Percentiles rank a stretch among this genome's conserved stretches.
These are phyloP conservation scores for Colletotrichum theobromicola DNA, from an alignment of 2,329 filamentous ascomycete genomes.

Conservation along the genomic window DNA sequence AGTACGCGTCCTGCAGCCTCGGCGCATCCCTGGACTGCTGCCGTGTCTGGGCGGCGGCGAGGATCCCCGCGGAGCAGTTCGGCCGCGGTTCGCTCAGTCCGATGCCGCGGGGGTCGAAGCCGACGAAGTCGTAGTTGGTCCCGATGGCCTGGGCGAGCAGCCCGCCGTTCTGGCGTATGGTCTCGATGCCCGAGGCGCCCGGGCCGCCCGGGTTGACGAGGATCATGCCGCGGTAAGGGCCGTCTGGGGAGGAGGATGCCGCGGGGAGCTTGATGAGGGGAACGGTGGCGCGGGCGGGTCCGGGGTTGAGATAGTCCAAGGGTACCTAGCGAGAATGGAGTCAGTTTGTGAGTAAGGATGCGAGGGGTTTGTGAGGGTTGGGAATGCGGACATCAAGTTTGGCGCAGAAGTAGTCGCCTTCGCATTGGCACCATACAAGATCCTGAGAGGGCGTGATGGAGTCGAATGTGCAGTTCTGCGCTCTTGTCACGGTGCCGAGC, in stretches of 20 bases:
- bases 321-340: slow-evolving; percentile 34
- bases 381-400: slow-evolving; percentile 30
- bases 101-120: slow-evolving; percentile 50
- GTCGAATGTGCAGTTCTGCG: slow-evolving; percentile 28
- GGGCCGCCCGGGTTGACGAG: slow-evolving; percentile 52
- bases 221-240: slow-evolving; percentile 44
- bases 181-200: slow-evolving; percentile 41
- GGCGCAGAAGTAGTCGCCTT: slow-evolving; percentile 40
- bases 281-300: slow-evolving; percentile 34
- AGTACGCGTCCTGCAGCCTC: neutral
- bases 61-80: slow-evolving; percentile 37
- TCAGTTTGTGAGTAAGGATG: neutral
- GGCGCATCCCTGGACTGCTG: neutral
- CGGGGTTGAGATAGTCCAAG: slow-evolving; percentile 39
- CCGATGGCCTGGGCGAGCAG: slow-evolving; percentile 23
- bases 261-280: slow-evolving; percentile 45
- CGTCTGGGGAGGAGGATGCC: slow-evolving; percentile 36
- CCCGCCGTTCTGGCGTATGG: slow-evolving; percentile 31
- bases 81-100: slow-evolving; percentile 38
- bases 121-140: slow-evolving; percentile 42
- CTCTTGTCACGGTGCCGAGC: neutral
- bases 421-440: slow-evolving; percentile 37
- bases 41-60: neutral
- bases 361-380: neutral
- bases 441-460: slow-evolving; percentile 11